These are phyloP conservation scores for Suillus lakei DNA, from an alignment of 768 basidiomycete species.

Conservation along the genomic window DNA sequence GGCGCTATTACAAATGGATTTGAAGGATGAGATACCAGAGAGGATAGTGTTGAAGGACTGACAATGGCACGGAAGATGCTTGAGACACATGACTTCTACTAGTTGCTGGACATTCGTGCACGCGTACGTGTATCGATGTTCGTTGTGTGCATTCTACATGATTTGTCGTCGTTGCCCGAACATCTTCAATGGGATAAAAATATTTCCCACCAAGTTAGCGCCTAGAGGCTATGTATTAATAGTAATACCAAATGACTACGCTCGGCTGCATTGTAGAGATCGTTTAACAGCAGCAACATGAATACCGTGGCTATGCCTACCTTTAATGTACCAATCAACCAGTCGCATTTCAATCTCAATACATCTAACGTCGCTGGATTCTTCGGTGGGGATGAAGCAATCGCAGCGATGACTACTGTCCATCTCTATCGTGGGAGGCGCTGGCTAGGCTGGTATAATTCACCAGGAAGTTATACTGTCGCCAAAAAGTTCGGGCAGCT, in stretches of 20 bases:
- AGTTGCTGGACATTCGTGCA: not conserved
- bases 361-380: constrained; percentile 39
- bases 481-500: constrained; percentile 37
- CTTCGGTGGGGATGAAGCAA: constrained; percentile 40
- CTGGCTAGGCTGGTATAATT: constrained; percentile 45
- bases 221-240: not conserved
- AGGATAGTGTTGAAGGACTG: constrained; percentile 31
- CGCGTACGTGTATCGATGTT: not conserved
- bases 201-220: not conserved
- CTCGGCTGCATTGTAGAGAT: not conserved
- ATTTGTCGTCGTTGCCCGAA: not conserved
- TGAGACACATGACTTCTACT: constrained; percentile 58
- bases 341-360: constrained; percentile 25
- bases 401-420: constrained; percentile 38
- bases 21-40: not conserved
- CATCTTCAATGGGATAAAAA: not conserved
- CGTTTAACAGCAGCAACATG: not conserved
- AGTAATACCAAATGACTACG: not conserved
- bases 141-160: not conserved
- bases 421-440: constrained; percentile 37
- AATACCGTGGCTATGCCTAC: not conserved
- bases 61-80: constrained; percentile 76
- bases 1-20: constrained; percentile 54
- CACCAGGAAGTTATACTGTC: constrained; percentile 35
- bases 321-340: not conserved